Conservation (phyloP, 768 basidiomycete genomes). For the Chalciporus chontae region DNA sequence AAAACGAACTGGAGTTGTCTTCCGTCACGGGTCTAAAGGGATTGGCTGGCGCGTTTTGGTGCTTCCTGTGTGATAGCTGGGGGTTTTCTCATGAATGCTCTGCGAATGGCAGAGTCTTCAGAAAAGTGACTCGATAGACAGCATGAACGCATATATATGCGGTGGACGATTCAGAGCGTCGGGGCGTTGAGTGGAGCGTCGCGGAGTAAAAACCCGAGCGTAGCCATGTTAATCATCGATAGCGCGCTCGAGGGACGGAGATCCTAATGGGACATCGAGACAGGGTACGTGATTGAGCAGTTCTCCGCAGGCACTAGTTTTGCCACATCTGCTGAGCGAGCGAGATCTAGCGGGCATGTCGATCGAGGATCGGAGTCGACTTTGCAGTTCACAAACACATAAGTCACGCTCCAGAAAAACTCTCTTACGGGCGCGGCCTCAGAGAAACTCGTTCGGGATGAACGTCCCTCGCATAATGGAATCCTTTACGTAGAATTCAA, state of each 20-base stretch:
- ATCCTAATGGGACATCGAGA: neutral
- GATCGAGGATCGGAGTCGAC: constrained; percentile 16
- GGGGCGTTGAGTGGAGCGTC: constrained; percentile 5
- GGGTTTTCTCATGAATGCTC: neutral
- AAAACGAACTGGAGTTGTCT: neutral
- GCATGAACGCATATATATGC: neutral
- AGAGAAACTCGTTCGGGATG: neutral
- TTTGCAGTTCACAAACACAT: neutral
- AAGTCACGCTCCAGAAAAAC: too few species aligned
- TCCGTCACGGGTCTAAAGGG: too few species aligned
- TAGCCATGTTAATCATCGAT: constrained; percentile 9
- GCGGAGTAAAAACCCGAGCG: neutral
- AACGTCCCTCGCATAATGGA: neutral
- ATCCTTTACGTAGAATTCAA: neutral
- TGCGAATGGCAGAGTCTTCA: neutral
- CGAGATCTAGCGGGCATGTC: constrained; percentile 9
- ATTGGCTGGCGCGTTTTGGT: neutral
- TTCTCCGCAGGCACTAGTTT: neutral
- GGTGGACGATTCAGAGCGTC: neutral
- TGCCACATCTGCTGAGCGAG: neutral
- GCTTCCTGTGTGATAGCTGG: neutral
- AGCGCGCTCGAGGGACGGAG: neutral
- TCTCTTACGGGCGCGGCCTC: neutral
- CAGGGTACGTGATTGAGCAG: too few species aligned
- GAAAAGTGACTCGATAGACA: neutral